Base-by-base conservation (phyloP, 2,329 filamentous ascomycete species). In the Colletotrichum kahawae region DNA sequence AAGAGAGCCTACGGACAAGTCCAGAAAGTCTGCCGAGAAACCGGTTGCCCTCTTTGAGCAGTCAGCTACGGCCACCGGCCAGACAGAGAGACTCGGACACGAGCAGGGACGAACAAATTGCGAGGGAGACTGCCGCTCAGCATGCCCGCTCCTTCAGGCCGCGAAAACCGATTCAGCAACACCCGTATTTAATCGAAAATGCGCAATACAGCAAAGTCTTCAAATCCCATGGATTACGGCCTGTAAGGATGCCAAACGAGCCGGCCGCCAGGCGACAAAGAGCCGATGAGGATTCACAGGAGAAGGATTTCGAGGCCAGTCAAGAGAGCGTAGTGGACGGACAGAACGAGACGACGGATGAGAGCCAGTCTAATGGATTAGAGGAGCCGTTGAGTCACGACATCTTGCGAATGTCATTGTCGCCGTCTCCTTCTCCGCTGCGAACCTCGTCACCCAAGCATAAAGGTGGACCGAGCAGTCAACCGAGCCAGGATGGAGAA, bases 121-220 rank as follows among this genome's bases (percentile, higher is more conserved):
- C 79, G 79, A 66, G 75, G 33, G 59, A 70, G n/a, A 63, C 81
- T 7, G 78, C 80, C 16, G 74, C 84, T 33, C 83, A 82, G 14
- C 82, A 85, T 60, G 85, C 87, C 75, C 86, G 90, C 38, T 90
- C 88, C 5, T 82, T 92, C n/a, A 86, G 90, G 8, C 89, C 90
- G 1, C 87, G 90, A 24, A 92, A 92, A 75, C 90, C 90, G 1
- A 92, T 92, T 8, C 90, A 92, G 79, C 85, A 92, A 78, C 90
- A 91, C 59, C 90, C 90, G 5, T 92, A 92, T 76, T 82, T 89
- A 7, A 82, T 92, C 5, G 90, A 92, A 76, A 89, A 87, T 78
- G 89, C 86, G 1, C 86, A 88, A 33, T 92, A 91, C 79, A 88
- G 87, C 70, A 88, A 82, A 4, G 82, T 86, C 24, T 87, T 91